A percentile compares a stretch with the other conserved stretches of the same genome.
Evolutionary conservation across 2,329 filamentous ascomycete species (phyloP).

Genomic region (Aspergillus jensenii): DNA sequence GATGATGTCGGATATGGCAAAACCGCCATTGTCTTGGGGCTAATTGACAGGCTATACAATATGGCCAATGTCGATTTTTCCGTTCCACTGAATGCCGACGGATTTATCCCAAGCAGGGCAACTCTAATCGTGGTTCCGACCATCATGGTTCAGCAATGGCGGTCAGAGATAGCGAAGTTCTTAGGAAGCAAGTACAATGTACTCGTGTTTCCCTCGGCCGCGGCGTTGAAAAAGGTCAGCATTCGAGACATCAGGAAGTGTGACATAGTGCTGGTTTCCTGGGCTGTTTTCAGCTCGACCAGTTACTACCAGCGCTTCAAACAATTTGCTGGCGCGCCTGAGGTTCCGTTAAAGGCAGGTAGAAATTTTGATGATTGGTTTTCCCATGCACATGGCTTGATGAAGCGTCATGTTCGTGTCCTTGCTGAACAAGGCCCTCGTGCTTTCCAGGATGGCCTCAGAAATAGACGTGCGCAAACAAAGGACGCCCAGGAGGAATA

Average conservation of each 20-base stretch:
- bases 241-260: constrained; percentile 49
- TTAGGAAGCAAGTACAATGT: constrained; percentile 45
- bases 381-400: constrained; percentile 38
- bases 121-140: constrained; percentile 61
- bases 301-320: constrained; percentile 53
- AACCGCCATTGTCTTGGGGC: constrained; percentile 59
- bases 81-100: constrained; percentile 9
- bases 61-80: constrained; percentile 14
- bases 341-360: constrained; percentile 40
- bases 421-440: constrained; percentile 31
- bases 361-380: constrained; percentile 58
- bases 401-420: constrained; percentile 44
- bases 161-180: constrained; percentile 54
- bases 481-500: constrained; percentile 38
- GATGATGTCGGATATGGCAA: constrained; percentile 69
- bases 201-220: constrained; percentile 42
- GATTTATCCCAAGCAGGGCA: constrained; percentile 50
- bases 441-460: constrained; percentile 33
- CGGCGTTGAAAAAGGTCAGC: constrained; percentile 41
- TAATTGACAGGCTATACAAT: constrained; percentile 52
- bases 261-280: constrained; percentile 58
- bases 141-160: constrained; percentile 60
- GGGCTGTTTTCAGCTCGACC: constrained; percentile 47
- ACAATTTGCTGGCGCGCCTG: constrained; percentile 50
- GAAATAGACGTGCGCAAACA: constrained; percentile 28